phyloP scores from a whole-genome alignment of 179 eudicot species.

The Pouteria campechiana region DNA sequence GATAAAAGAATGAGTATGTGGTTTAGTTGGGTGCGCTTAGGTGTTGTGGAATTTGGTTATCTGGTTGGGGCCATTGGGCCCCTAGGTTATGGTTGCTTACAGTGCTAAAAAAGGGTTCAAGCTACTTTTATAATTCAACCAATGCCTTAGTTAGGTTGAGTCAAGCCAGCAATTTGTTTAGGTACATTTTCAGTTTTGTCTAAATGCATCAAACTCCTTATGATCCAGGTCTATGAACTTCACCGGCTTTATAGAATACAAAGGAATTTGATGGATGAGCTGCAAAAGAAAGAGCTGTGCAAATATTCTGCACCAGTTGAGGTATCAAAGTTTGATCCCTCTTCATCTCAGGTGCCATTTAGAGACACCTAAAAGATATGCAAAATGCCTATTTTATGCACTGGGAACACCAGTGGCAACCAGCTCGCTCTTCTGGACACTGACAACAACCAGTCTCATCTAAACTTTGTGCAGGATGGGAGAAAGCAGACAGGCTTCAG shows the following conservation, averaged over 20 bases:
- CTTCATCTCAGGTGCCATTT: constrained; percentile 38
- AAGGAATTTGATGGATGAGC: constrained; percentile 78
- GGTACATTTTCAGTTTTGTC: no score
- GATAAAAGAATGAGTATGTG: no score
- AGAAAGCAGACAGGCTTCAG: constrained; percentile 20
- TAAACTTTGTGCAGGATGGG: constrained; percentile 40
- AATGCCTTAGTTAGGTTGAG: no score
- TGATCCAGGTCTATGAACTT: constrained; percentile 58
- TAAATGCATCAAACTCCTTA: background rate
- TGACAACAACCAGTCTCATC: constrained; percentile 37
- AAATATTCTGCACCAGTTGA: constrained; percentile 39
- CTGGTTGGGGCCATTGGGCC: no score
- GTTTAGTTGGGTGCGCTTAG: no score
- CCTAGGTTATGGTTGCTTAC: no score
- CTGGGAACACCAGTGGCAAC: constrained; percentile 21
- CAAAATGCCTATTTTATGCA: constrained; percentile 37
- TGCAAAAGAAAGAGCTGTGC: constrained; percentile 37
- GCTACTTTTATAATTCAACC: no score
- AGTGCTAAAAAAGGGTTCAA: no score
- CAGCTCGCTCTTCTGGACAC: constrained; percentile 28
- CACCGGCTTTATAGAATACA: constrained; percentile 81
- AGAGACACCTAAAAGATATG: constrained; percentile 47
- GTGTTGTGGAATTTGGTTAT: no score
- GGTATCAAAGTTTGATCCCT: constrained; percentile 57
- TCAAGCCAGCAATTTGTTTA: no score